Conservation (phyloP, 2,329 filamentous ascomycete genomes). For the Clonostachys chloroleuca region DNA sequence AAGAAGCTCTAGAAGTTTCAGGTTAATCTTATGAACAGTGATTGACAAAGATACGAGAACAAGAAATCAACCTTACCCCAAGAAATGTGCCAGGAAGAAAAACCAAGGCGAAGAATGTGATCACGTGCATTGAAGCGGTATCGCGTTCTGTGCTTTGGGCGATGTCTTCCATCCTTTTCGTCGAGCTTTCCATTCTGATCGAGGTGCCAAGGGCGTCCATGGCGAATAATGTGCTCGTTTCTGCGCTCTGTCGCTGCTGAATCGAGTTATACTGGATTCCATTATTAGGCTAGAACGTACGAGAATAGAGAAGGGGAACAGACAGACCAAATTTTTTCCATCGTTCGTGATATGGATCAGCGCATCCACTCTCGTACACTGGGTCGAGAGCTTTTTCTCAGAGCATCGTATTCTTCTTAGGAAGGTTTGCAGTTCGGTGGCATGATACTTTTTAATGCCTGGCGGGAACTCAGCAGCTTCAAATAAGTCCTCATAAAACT, state of each 20-base stretch:
- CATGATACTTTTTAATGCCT: not conserved
- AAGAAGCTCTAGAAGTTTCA: not conserved
- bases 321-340: not conserved
- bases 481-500: not conserved
- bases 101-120: constrained; percentile 6
- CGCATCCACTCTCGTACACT: not conserved
- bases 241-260: not conserved
- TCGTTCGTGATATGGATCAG: not conserved
- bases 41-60: not conserved
- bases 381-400: not conserved
- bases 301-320: not conserved
- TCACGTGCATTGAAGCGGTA: not conserved
- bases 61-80: not conserved
- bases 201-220: not conserved
- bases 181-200: too few relatives aligned
- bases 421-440: not conserved
- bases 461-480: not conserved
- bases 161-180: not conserved
- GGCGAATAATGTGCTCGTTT: not conserved
- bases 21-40: not conserved
- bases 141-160: not conserved
- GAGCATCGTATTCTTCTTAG: not conserved
- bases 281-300: not conserved
- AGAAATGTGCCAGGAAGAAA: constrained; percentile 6
- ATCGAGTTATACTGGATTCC: not conserved